Evolutionary conservation across 2,329 filamentous ascomycete species (phyloP), one percentile per base, ranked within the genome.

Genomic region (Mycosphaerella sp.): DNA sequence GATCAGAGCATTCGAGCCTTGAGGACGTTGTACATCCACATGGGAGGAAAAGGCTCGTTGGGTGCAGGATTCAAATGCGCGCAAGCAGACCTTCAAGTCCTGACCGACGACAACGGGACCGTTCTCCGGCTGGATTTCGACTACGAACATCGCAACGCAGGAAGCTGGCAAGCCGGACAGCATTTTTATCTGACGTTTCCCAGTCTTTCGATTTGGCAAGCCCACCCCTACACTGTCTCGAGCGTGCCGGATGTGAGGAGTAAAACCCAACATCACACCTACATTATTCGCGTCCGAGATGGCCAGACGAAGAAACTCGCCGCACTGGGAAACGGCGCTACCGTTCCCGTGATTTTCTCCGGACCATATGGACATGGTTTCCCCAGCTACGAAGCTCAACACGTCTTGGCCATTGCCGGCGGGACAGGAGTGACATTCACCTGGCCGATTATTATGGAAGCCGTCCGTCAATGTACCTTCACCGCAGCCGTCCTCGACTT

Each of bases 131-230:
- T 90, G 3, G 84, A 89, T 51, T 82, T 88, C 55, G 70, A 78
- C 1, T 81, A 86, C 58, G 70, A 75, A 1, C 82, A 85, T 48
- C 75, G 77, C 29, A 67, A 78, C 0, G 45, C 62, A 2, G 48
- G 31, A 29, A 39, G 48, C 12, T 89, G 85, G 84, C 71, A 74
- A 10, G 72, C 85, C 10, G 85, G 86, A 8, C 82, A 88, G 68
- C 86, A 89, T 64, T 88, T 86, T 67, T 88, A 82, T 62, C 73
- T 88, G 12, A 85, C 79, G 66, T 88, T 89, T 62, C 74, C 82
- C 0, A 78, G 83, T 56, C 73, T 81, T 32, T 84, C 56, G 14
- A 77, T 88, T 61, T 87, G 84, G 83, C 84, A 89, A 68, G 82
- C 82, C 0, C 85, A 89, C 62, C 85, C 85, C 0, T 86, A 88